Base-by-base conservation (phyloP, 2,329 filamentous ascomycete species). In the Bipolaris zeicola region DNA sequence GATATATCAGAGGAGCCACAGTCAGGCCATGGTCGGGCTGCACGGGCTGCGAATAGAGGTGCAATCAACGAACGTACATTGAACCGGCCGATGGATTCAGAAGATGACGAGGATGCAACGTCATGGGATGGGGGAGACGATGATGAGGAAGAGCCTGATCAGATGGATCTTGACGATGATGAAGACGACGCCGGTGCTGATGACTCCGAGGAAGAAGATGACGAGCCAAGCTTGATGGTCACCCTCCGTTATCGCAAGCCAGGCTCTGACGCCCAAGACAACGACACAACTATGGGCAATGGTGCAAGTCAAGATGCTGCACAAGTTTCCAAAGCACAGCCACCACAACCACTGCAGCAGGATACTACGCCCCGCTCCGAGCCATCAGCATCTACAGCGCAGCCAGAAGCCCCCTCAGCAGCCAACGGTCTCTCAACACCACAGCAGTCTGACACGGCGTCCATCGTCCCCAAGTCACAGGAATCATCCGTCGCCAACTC, bases 51-150 rank as follows among this genome's bases (percentile, higher is more conserved):
- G 8, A 67, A 66, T 33, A 59, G 66, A 31, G 58, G 60, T 3
- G 52, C 46, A 2, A 50, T 60, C 2, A 67, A 67, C 41, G 66
- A 61, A 41, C 70, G 59, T 58, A 46, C 65, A 50, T 57, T 67
- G 50, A 60, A 63, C 44, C 66, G 74, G 57, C 63, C 67, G 50
- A 80, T 85, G 67, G 81, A 87, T 67, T 83, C 86, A 67, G 86
- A 81, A 73, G 86, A 91, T 13, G 89, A 91, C 7, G 87, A 87
- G 6, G 88, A 88, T 50, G 82, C 78, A 5, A 78, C 78, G 26
- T 83, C 82, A 62, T 91, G 87, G 71, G 88, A 92, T 42, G 88
- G 89, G 48, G 90, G 88, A 10, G 90, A 89, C 52, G 90, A 92
- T 55, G 89, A 89, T 55, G 87, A 89, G 36, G 85, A 91, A 47